A percentile compares a stretch with the other conserved stretches of the same genome.
Evolutionary conservation across 345 rosid genomes (phyloP).

Genomic region (Citrus trifoliata): DNA sequence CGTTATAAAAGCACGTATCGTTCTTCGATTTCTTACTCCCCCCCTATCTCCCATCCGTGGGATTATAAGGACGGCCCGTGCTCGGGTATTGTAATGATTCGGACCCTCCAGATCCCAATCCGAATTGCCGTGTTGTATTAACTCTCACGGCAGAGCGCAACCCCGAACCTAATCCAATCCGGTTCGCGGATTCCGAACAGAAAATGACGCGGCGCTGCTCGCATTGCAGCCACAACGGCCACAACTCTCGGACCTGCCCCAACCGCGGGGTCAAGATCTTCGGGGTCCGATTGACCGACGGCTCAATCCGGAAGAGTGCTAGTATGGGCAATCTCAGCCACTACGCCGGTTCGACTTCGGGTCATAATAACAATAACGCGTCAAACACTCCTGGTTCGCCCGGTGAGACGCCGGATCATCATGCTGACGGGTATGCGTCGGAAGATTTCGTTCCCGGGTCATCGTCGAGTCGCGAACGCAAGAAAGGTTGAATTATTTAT

Average conservation of each 20-base stretch:
- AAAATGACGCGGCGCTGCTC: conserved; percentile 96
- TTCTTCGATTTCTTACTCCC: not conserved
- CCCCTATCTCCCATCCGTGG: conserved; percentile 1
- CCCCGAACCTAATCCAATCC: not conserved
- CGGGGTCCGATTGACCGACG: conserved; percentile 94
- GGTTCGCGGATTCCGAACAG: conserved; percentile 8
- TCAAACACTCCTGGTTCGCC: conserved; percentile 61
- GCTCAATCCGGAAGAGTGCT: conserved; percentile 94
- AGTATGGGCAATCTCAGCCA: conserved; percentile 92
- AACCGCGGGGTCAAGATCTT: conserved; percentile 92
- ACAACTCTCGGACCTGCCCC: conserved; percentile 96
- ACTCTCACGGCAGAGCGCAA: not conserved
- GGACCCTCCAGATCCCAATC: conserved; percentile 17
- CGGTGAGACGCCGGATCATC: conserved; percentile 72
- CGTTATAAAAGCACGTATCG: not conserved
- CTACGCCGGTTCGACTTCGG: conserved; percentile 55
- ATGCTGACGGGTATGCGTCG: conserved; percentile 86
- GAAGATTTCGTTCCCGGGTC: conserved; percentile 96
- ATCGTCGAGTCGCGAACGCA: conserved; percentile 87
- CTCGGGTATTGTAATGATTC: conserved; percentile 3
- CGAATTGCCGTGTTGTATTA: not conserved
- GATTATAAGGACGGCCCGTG: not conserved
- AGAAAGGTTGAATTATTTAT: conserved; percentile 57
- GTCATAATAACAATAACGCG: conserved; percentile 35
- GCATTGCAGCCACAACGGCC: conserved; percentile 99